Base-by-base conservation (phyloP, 805 yeast genomes). In the Cyberlindnera suaveolens region DNA sequence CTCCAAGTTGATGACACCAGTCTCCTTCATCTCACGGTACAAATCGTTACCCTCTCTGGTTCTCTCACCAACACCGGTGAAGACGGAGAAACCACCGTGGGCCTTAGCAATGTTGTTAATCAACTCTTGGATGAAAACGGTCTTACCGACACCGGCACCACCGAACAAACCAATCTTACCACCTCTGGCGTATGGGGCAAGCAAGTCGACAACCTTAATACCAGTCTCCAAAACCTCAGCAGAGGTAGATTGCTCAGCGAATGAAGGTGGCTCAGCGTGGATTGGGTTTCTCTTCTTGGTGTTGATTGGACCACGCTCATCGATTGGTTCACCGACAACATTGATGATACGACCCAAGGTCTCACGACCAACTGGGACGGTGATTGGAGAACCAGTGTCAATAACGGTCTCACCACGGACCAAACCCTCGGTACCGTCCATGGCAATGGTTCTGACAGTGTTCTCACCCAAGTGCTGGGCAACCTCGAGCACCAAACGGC, bases 111-210 rank as follows among this genome's bases (percentile, higher is more conserved):
- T 93, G 82, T 91, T 91, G 90, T 93, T 91, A 74, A 91, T 91
- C 78, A 91, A 82, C 79, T 91, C 99, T 81, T 91, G 99, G 77
- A 91, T 91, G 78, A 91, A 91, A 55, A 91, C 99, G 74, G 99
- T 91, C 77, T 91, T 91, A 78, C 99, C 99, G 86, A 91, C 99
- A 91, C 99, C 99, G 74, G 99, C 99, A 91, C 99, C 99, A 80
- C 99, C 99, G 85, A 91, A 91, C 68, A 91, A 83, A 84, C 99
- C 99, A 88, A 91, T 91, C 84, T 91, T 91, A 87, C 99, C 99
- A 87, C 99, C 99, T 87, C 97, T 89, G 70, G 99, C 98, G 80
- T 91, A 91, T 62, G 99, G 99, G 62, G 99, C 99, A 60, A 91
- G 82, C 68, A 91, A 80, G 72, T 91, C 99, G 77, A 91, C 99